Evolutionary conservation across 2,329 filamentous ascomycete species (phyloP).

Genomic region (Stenocarpella maydis): DNA sequence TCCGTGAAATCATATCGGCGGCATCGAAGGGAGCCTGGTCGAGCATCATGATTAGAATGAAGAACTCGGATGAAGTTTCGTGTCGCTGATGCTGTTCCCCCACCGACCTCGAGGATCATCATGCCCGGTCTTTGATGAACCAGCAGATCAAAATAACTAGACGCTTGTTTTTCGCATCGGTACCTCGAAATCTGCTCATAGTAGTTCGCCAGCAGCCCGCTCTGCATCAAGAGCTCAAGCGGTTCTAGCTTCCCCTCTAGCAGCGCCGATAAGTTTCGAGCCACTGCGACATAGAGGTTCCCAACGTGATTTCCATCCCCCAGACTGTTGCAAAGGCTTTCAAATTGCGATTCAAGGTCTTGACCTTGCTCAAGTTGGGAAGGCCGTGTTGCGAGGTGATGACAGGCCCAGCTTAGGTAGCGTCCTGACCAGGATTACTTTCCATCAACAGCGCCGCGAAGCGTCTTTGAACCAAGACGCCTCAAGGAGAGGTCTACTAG

Average conservation of each 20-base stretch:
- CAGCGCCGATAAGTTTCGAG: slow-evolving; percentile 4
- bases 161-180: slow-evolving; percentile 2
- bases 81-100: background rate
- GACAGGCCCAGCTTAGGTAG: too few relatives aligned
- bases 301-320: too few relatives aligned
- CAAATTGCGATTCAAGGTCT: too few relatives aligned
- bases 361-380: too few relatives aligned
- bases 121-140: slow-evolving; percentile 19
- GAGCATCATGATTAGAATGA: too few relatives aligned
- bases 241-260: slow-evolving; percentile 21
- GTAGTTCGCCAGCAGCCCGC: background rate
- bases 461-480: too few relatives aligned
- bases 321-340: too few relatives aligned
- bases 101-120: slow-evolving; percentile 27
- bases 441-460: too few relatives aligned
- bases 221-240: slow-evolving; percentile 31
- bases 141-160: slow-evolving; percentile 14
- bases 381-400: too few relatives aligned
- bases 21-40: background rate
- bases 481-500: too few relatives aligned
- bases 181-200: slow-evolving; percentile 30
- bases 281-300: too few relatives aligned
- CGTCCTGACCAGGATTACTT: too few relatives aligned
- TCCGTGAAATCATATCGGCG: slow-evolving; percentile 47
- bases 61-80: background rate